Evolutionary conservation across 148 eudicot species (phyloP), one percentile per base, ranked within the genome.

Genomic region (Heliamphora exappendiculata): DNA sequence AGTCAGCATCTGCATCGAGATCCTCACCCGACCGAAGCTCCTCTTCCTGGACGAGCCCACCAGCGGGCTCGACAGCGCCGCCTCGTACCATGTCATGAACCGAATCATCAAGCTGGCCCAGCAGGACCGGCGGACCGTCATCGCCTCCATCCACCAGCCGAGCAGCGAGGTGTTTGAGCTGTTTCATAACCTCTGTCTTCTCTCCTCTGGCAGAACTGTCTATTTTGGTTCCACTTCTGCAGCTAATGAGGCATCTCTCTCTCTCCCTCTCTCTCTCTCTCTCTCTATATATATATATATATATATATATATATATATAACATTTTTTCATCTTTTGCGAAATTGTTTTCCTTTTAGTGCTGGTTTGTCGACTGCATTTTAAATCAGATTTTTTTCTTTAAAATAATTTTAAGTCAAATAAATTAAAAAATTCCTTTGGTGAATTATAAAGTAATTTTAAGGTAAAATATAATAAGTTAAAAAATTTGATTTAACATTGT

Each of bases 181-280:
- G 9, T 75, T 75, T 28, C 84, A 88, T 41, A 85, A 88, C 60
- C 86, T 90, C 0, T 90, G 91, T 75, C 94, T 90, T 63, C 83
- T 88, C 7, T 87, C 90, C 14, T 45, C 71, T 54, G 94, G 94
- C 9, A 79, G 62, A 49, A 87, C 81, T 2, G 81, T 90, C 3
- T 90, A 88, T 81, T 90, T 88, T 72, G 94, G 94, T 11, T 74
- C 80, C 16, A 70, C 88, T 33, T 70, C 83, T 2, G 59, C 69
- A 5, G 83, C 94, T 11, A 82, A 76, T 69, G 79, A 87, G 91
- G 94, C 88, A 58, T 5, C 47, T 42, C n/a, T n/a, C n/a, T n/a
- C n/a, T n/a, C n/a, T n/a, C n/a, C n/a, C n/a, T n/a, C n/a, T n/a
- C n/a, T n/a, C n/a, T n/a, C n/a, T n/a, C n/a, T n/a, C n/a, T n/a